Evolutionary conservation across 2,329 filamentous ascomycete species (phyloP), one percentile per base, ranked within the genome.

Genomic region (Aspergillus spinulosporus): DNA sequence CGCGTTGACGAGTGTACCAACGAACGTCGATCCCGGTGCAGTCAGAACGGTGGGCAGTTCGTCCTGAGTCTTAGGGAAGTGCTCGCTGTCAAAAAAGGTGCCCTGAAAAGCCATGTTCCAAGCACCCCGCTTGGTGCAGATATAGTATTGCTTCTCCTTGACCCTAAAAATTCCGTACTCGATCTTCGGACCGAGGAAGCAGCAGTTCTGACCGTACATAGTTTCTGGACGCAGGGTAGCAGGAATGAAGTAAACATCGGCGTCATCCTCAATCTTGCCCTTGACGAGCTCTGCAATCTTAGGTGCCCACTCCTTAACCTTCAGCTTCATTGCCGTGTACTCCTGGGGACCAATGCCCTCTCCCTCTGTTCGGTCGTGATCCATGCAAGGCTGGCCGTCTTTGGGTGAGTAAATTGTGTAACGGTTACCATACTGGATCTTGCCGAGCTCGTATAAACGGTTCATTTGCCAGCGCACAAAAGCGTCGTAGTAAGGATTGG

Each of bases 401-500:
- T 95, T 96, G 57, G 90, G 89, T 21, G 86, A 90, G 80, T 97
- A 96, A 62, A 97, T 88, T 5, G 93, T 97, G 74, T 97, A 96
- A 67, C 92, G 81, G 78, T 91, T 94, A 54, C 91, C 92, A 68
- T 94, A 95, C 76, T 92, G 90, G 76, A 97, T 93, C 81, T 97
- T 97, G 67, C 89, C 84, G 59, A 96, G 78, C 71, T 94, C 89
- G 75, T 89, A 90, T 50, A 97, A 82, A 61, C 90, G 88, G 72
- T 89, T 92, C 90, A 97, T 97, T 77, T 97, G 94, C 94, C 94
- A 99, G 68, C 90, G 81, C 40, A 97, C 88, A 68, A 99, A 99
- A 3, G 90, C 84, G 72, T 99, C 93, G 72, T 96, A 99, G 79
- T 94, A 97, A 3, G 91, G 92, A 75, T 99, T 99, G 36, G 91